Evolutionary conservation across 257 asterid species (phyloP).

Genomic region (Eucommia ulmoides): DNA sequence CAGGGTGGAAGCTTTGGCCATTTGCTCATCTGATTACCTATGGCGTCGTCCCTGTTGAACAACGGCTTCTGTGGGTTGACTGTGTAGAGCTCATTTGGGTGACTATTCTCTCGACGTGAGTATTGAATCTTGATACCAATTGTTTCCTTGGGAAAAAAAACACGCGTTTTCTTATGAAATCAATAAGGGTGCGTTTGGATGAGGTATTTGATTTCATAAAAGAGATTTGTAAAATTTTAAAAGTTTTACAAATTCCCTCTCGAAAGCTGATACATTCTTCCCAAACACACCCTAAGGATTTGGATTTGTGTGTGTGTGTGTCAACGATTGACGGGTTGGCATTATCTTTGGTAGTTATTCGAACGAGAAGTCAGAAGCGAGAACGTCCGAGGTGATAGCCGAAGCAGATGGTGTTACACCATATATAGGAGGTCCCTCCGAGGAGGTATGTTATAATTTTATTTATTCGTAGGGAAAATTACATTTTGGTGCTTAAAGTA

Average conservation of each 20-base stretch:
- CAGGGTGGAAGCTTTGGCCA: conserved; percentile 53
- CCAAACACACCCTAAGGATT: not conserved
- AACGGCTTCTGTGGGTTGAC: conserved; percentile 44
- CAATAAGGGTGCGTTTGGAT: no score
- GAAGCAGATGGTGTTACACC: conserved; percentile 34
- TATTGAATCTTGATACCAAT: not conserved
- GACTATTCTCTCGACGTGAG: conserved; percentile 45
- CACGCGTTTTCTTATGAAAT: not conserved
- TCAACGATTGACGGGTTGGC: not conserved
- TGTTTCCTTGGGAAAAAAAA: not conserved
- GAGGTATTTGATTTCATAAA: not conserved
- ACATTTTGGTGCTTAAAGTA: no score
- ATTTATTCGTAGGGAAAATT: no score
- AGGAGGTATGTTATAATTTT: no score
- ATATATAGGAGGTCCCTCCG: conserved; percentile 20
- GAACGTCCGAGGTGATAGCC: conserved; percentile 37
- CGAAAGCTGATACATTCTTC: not conserved
- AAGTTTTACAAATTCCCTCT: not conserved
- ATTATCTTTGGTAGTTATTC: conserved; percentile 35
- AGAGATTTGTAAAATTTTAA: not conserved
- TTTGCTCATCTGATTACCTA: conserved; percentile 45
- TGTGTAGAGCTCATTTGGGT: conserved; percentile 48
- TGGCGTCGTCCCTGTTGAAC: conserved; percentile 38
- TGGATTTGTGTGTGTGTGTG: not conserved
- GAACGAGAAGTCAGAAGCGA: conserved; percentile 84